phyloP scores from a whole-genome alignment of 257 asterid species.

The Galeopsis tetrahit region DNA sequence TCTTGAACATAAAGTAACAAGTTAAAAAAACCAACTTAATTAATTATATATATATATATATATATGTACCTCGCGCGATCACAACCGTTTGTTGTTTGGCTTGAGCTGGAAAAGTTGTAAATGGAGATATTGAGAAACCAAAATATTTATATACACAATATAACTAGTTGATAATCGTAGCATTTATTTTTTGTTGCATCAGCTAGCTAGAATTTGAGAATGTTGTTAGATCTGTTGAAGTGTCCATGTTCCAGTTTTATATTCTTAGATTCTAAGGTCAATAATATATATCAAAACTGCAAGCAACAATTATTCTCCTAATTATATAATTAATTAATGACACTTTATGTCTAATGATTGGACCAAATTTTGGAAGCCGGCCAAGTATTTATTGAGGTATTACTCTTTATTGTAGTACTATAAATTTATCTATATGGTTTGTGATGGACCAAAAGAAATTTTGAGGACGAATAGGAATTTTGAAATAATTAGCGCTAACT shows the following conservation, averaged over 20 bases:
- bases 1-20: neutral
- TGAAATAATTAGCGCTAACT: neutral
- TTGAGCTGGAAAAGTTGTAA: slow-evolving; percentile 9
- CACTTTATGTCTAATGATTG: neutral
- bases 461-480: neutral
- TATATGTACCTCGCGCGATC: neutral
- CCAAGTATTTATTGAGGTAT: neutral
- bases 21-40: neutral
- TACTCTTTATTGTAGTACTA: neutral
- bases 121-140: neutral
- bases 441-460: neutral
- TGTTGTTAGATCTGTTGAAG: slow-evolving; percentile 31
- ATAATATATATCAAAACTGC: slow-evolving; percentile 16
- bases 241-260: slow-evolving; percentile 35
- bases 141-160: neutral
- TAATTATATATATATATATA: slow-evolving; percentile 7
- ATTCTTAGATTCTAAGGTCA: slow-evolving; percentile 50
- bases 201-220: neutral
- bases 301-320: slow-evolving; percentile 39
- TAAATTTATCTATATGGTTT: neutral
- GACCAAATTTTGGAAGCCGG: neutral
- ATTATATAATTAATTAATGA: neutral
- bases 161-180: neutral
- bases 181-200: neutral
- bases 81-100: slow-evolving; percentile 9